These are phyloP conservation scores for Miscanthus lutarioriparius DNA, from an alignment of 176 grass and related monocot genomes.

Conservation along the genomic window DNA sequence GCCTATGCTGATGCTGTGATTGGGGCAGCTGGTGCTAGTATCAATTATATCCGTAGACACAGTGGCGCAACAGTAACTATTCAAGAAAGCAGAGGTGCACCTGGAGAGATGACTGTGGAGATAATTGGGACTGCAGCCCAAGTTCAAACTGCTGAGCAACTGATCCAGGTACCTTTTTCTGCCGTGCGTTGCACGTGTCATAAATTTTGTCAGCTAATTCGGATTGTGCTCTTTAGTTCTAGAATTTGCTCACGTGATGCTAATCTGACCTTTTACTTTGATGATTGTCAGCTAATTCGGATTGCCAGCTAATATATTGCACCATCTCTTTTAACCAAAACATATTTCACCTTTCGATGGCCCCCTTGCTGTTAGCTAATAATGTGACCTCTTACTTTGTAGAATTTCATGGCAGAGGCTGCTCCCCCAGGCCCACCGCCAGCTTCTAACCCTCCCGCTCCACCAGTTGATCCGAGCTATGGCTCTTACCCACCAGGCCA, in stretches of 20 bases:
- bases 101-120: conserved; percentile 93
- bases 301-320: too few species aligned
- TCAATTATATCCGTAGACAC: conserved; percentile 92
- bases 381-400: conserved; percentile 20
- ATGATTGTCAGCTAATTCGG: too few species aligned
- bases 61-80: conserved; percentile 93
- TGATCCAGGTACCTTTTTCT: conserved; percentile 68
- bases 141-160: conserved; percentile 92
- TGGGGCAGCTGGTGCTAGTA: conserved; percentile 78
- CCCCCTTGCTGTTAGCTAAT: background rate
- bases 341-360: background rate
- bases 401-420: conserved; percentile 97
- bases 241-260: background rate
- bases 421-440: conserved; percentile 32
- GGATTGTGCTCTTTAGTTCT: background rate
- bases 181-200: background rate
- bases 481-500: conserved; percentile 60
- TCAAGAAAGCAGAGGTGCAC: conserved; percentile 81
- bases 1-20: conserved; percentile 92
- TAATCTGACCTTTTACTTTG: too few species aligned
- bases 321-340: background rate
- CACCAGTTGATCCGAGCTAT: conserved; percentile 49
- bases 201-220: background rate
- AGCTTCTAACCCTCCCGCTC: conserved; percentile 41
- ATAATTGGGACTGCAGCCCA: conserved; percentile 81